Evolutionary conservation across 306 rosid genomes (phyloP), one percentile per base, ranked within the genome.

Genomic region (Cicer chorassanicum): DNA sequence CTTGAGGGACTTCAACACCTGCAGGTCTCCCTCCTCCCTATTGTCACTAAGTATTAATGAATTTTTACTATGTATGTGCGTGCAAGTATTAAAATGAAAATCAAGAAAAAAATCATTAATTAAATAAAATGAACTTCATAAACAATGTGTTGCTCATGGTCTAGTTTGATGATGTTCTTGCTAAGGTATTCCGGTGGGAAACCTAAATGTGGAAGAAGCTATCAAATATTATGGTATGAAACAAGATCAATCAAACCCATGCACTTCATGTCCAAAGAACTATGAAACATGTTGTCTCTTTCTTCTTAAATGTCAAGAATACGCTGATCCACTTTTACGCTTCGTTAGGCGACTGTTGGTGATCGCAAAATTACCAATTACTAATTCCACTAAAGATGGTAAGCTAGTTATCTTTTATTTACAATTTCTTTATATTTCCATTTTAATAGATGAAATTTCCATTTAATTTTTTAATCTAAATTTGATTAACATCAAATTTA

Each of bases 231-330:
- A 43, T 65, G 11, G 4, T 1, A 18, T 1, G 16, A 43, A 65
- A 10, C 50, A 9, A 15, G 1, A 65, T 43, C 9, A 65, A 5
- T 6, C 6, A 19, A 6, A 2, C 16, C 6, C 8, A 6, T 0
- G 16, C n/a, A 2, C n/a, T 1, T 0, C 1, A 9, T 18, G 53
- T 7, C 53, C 70, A 65, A 5, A 65, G 51, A 65, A 65, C 70
- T 65, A 65, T 5, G 10, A 65, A 38, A 65, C 70, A 43, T 65
- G 70, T 42, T 65, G 6, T 43, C 38, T 64, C 14, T 41, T 41
- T 64, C 8, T 64, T 40, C 29, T 4, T 0, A 64, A 64, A 40
- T 64, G 48, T 63, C 21, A 1, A 63, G 49, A 63, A 1, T 14
- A 8, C 38, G 21, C 18, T 61, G 0, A 36, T 8, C 12, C 45